Base-by-base conservation (phyloP, 495 filamentous ascomycete species). In the Hypoxylon fuscum region DNA sequence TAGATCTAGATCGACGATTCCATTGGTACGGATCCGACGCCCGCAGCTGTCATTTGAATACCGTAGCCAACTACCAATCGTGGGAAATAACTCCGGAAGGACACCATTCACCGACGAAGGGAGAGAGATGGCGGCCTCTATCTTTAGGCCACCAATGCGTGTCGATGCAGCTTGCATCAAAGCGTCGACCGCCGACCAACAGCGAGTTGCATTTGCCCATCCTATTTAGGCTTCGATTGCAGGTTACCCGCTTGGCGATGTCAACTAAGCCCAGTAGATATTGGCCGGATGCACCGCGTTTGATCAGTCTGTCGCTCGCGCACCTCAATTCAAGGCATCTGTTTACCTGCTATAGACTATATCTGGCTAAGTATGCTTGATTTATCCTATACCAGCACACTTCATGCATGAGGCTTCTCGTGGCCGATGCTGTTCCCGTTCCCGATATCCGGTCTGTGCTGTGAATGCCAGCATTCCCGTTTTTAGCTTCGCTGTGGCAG, bases 401-500 rank as follows among this genome's bases (percentile, higher is more conserved):
- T 37, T 31, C 45, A n/a, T n/a, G 44, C 56, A 56, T 55, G 27
- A 17, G 27, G 37, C 23, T 41, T 21, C 25, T 46, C 18, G 34
- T 40, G n/a, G 12, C 11, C 46, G 32, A 47, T 31, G 25, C 15
- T 25, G 7, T 51, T 40, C 45, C 52, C 47, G 38, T 35, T 38
- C 29, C 51, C 57, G 57, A 61, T 40, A 66, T 43, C 62, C 51
- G 56, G 52, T 51, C 46, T 53, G 1, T 20, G 12, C 38, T 65
- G 37, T 59, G 40, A 42, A 55, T 21, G 25, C 49, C 59, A 59
- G 46, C 64, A 15, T 55, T 67, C 64, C 59, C 64, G 64, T 44
- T 59, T 49, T 54, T 67, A 67, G 64, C 48, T 67, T n/a, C n/a
- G 52, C 64, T 59, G 53, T 38, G n/a, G n/a, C n/a, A n/a, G n/a